Evolutionary conservation across 2,329 filamentous ascomycete genomes (phyloP).

Genomic region (Pseudonectria foliicola): DNA sequence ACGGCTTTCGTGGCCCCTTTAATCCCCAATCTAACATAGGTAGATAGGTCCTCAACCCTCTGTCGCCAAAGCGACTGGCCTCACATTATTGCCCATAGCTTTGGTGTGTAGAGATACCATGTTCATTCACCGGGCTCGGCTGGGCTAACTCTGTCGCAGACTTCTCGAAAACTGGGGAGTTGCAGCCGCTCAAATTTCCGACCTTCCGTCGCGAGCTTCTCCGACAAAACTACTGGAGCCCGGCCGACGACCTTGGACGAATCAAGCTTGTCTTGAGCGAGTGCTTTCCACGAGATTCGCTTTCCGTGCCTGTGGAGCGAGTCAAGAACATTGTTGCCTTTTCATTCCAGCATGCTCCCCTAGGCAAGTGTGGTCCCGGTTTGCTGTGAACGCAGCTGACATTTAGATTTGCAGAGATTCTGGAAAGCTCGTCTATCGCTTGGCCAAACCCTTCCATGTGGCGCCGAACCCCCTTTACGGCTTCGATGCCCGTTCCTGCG

Average conservation of each 20-base stretch:
- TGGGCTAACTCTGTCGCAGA: slow-evolving; percentile 27
- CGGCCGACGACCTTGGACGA: slow-evolving; percentile 62
- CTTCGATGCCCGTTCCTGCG: slow-evolving; percentile 33
- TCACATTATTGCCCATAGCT: slow-evolving; percentile 39
- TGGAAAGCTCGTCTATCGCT: slow-evolving; percentile 67
- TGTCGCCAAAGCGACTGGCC: slow-evolving; percentile 45
- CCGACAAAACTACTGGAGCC: slow-evolving; percentile 63
- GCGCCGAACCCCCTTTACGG: slow-evolving; percentile 40
- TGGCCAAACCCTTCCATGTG: slow-evolving; percentile 74
- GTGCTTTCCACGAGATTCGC: slow-evolving; percentile 52
- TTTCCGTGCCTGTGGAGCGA: slow-evolving; percentile 51
- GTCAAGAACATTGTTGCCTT: slow-evolving; percentile 70
- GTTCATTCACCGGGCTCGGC: too few relatives aligned
- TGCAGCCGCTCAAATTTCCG: slow-evolving; percentile 63
- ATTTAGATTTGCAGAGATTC: slow-evolving; percentile 42
- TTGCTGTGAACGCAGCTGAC: background rate
- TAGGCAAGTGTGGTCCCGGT: slow-evolving; percentile 44
- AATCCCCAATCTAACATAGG: background rate
- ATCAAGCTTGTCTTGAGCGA: slow-evolving; percentile 74
- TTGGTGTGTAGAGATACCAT: too few relatives aligned
- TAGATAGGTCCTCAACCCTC: slow-evolving; percentile 46
- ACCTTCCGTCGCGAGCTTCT: slow-evolving; percentile 62
- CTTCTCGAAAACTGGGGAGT: slow-evolving; percentile 50
- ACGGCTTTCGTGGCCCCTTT: slow-evolving; percentile 2
- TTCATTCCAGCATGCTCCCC: slow-evolving; percentile 77